Evolutionary conservation across 2,329 filamentous ascomycete species (phyloP).

Genomic region (Aspergillus novoparasiticus): DNA sequence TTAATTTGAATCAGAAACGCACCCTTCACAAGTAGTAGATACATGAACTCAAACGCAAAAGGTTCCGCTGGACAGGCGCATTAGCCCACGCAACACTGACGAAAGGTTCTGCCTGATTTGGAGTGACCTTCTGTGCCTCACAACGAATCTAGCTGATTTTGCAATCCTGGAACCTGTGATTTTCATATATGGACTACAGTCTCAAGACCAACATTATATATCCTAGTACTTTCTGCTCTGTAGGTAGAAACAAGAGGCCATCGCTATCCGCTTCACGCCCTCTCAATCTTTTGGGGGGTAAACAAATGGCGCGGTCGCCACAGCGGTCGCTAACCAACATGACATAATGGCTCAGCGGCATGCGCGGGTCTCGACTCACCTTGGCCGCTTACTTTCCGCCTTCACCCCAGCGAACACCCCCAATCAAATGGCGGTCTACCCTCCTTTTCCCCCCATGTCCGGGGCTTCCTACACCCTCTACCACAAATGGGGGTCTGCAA

Average conservation of each 20-base stretch:
- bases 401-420: background rate
- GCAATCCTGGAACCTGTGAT: background rate
- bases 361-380: background rate
- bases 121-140: background rate
- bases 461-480: background rate
- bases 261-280: background rate
- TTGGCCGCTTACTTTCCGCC: background rate
- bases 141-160: background rate
- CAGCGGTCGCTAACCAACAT: background rate
- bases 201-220: background rate
- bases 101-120: background rate
- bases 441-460: background rate
- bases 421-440: conserved; percentile 1
- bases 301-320: background rate
- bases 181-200: background rate
- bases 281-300: background rate
- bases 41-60: background rate
- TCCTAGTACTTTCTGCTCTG: background rate
- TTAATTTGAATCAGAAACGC: background rate
- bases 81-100: background rate
- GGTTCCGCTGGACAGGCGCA: background rate
- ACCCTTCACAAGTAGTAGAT: background rate
- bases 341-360: background rate
- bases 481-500: background rate
- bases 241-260: background rate